Conservation (phyloP, 306 rosid species). For the Fragaria vesca region DNA sequence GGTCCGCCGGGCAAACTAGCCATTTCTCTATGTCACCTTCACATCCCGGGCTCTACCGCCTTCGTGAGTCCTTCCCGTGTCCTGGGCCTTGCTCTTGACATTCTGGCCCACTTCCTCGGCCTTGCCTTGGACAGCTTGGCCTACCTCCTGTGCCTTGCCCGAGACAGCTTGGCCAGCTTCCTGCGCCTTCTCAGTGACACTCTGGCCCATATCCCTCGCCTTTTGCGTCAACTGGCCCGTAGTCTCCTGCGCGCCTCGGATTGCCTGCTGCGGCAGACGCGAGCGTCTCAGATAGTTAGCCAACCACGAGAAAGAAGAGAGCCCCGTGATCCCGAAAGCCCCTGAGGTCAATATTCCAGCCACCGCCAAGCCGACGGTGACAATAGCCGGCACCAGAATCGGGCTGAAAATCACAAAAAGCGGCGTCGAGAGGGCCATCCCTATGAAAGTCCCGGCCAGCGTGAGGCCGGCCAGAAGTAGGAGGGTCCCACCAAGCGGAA, state of each 20-base stretch:
- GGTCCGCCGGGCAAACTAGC: neutral
- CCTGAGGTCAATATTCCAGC: slow-evolving; percentile 57
- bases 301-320: slow-evolving; percentile 62
- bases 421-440: slow-evolving; percentile 46
- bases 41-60: slow-evolving; percentile 6
- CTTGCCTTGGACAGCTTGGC: neutral
- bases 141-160: neutral
- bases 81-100: slow-evolving; percentile 6
- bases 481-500: slow-evolving; percentile 48
- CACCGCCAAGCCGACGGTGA: slow-evolving; percentile 33
- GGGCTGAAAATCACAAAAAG: slow-evolving; percentile 60
- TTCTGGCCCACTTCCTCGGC: neutral
- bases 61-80: neutral
- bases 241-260: slow-evolving; percentile 25
- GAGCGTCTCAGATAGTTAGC: slow-evolving; percentile 32
- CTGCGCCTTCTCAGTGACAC: slow-evolving; percentile 13
- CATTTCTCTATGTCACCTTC: slow-evolving; percentile 3
- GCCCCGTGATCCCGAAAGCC: slow-evolving; percentile 49
- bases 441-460: slow-evolving; percentile 38
- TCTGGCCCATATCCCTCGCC: slow-evolving; percentile 15
- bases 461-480: slow-evolving; percentile 47
- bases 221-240: slow-evolving; percentile 28
- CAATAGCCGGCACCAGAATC: slow-evolving; percentile 44
- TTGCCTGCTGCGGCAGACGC: slow-evolving; percentile 27
- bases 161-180: neutral